Conservation (phyloP, 495 filamentous ascomycete species). For the Alectoria sarmentosa region DNA sequence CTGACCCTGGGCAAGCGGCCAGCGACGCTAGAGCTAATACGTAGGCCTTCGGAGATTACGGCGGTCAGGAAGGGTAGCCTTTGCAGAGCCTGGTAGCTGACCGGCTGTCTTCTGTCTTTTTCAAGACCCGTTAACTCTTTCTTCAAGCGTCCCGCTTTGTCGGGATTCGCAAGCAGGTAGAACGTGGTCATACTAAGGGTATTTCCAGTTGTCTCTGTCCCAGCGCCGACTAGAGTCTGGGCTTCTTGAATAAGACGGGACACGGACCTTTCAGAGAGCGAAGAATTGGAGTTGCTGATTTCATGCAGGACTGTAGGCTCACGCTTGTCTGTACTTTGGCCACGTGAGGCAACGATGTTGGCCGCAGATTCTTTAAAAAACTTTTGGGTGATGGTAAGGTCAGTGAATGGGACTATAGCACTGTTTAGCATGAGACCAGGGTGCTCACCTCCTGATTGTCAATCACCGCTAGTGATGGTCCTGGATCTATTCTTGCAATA, state of each 20-base stretch:
- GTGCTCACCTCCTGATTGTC: background rate
- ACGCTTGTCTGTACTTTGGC: background rate
- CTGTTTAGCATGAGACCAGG: too few relatives aligned
- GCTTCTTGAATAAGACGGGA: slow-evolving; percentile 33
- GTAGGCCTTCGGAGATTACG: slow-evolving; percentile 36
- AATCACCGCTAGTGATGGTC: background rate
- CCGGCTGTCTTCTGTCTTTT: slow-evolving; percentile 10
- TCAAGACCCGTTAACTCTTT: slow-evolving; percentile 31
- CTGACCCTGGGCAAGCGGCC: slow-evolving; percentile 34
- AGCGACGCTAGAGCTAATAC: slow-evolving; percentile 28
- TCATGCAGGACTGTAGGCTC: background rate
- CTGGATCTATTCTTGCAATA: slow-evolving; percentile 1
- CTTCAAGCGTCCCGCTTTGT: slow-evolving; percentile 23
- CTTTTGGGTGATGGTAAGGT: background rate
- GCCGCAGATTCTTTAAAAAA: background rate
- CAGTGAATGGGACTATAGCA: background rate
- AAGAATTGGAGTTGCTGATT: slow-evolving; percentile 23
- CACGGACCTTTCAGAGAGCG: slow-evolving; percentile 25
- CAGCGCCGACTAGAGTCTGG: slow-evolving; percentile 32
- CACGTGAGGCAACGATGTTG: background rate
- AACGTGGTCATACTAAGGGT: slow-evolving; percentile 29
- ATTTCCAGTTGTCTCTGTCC: slow-evolving; percentile 33
- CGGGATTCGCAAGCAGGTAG: slow-evolving; percentile 27
- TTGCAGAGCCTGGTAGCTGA: slow-evolving; percentile 27
- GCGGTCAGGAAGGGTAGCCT: slow-evolving; percentile 35